Evolutionary conservation across 352 stramenopile species (phyloP).

Genomic region (Globisporangium paddicum): DNA sequence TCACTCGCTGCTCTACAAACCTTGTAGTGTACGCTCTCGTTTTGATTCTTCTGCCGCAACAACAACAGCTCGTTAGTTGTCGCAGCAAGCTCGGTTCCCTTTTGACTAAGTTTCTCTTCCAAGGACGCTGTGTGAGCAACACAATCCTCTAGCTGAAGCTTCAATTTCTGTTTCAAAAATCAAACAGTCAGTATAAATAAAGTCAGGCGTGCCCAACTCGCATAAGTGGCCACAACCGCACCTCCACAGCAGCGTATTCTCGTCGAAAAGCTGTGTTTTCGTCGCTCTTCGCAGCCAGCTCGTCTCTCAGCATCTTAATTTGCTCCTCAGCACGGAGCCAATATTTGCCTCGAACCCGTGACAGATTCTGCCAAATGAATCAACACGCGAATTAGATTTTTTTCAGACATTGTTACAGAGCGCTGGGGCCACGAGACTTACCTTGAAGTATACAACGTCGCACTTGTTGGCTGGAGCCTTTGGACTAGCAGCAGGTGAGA

Average conservation of each 20-base stretch:
- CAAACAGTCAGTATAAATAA: neutral
- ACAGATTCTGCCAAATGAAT: neutral
- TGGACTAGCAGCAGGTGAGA: constrained; percentile 1
- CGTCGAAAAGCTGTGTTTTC: neutral
- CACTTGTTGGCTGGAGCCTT: neutral
- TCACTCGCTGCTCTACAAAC: constrained; percentile 1
- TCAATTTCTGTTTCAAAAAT: neutral
- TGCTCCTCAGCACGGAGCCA: constrained; percentile 9
- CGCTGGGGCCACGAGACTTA: no score
- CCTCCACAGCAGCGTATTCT: constrained; percentile 1
- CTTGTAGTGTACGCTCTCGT: constrained; percentile 17
- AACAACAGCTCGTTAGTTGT: constrained; percentile 8
- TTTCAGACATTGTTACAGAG: no score
- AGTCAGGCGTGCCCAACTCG: neutral
- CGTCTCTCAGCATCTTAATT: constrained; percentile 3
- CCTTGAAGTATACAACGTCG: constrained; percentile 5
- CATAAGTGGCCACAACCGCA: neutral
- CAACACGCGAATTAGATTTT: neutral
- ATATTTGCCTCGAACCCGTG: constrained; percentile 8
- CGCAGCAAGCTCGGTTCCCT: constrained; percentile 11
- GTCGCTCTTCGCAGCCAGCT: neutral
- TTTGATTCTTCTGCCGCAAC: constrained; percentile 9
- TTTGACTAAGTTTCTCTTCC: constrained; percentile 5
- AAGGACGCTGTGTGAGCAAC: neutral
- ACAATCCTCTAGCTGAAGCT: neutral